phyloP scores from a whole-genome alignment of 768 basidiomycete genomes.

The Lactarius psammicola region DNA sequence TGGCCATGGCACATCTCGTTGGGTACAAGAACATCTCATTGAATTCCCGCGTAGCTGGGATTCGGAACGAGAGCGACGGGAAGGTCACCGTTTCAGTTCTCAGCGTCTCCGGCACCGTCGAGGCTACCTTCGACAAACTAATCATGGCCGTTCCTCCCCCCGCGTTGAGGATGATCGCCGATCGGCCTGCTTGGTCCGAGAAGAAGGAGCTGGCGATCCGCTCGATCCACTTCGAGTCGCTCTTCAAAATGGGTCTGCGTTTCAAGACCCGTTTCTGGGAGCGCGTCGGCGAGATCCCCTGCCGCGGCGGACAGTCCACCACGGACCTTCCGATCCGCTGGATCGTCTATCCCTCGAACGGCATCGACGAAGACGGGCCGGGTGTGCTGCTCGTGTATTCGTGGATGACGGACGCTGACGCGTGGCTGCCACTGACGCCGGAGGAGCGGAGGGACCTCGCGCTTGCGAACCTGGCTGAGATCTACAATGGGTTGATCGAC shows the following conservation, averaged over 20 bases:
- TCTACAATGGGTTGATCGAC: conserved; percentile 28
- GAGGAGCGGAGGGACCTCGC: conserved; percentile 28
- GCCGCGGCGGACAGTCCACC: conserved; percentile 27
- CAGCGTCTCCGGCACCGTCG: conserved; percentile 1
- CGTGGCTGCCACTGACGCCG: conserved; percentile 29
- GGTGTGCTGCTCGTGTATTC: conserved; percentile 34
- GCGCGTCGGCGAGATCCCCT: conserved; percentile 12
- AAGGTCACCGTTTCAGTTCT: conserved; percentile 19
- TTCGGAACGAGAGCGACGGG: conserved; percentile 24
- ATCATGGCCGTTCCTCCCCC: conserved; percentile 32
- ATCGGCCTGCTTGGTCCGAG: conserved; percentile 29
- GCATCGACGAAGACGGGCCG: conserved; percentile 30
- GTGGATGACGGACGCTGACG: conserved; percentile 32
- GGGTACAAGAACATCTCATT: conserved; percentile 30
- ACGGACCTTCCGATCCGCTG: conserved; percentile 29
- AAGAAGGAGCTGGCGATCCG: conserved; percentile 31
- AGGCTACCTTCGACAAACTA: conserved; percentile 29
- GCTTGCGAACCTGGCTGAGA: conserved; percentile 29
- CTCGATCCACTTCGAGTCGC: conserved; percentile 32
- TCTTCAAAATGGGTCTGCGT: conserved; percentile 32
- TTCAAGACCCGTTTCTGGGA: conserved; percentile 32
- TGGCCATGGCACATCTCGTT: conserved; percentile 29
- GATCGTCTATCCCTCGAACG: conserved; percentile 27
- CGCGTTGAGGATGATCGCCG: conserved; percentile 31
- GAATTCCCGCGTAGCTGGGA: conserved; percentile 28